Base-by-base conservation (phyloP, 2,329 filamentous ascomycete species). In the Diplocarpon mali region DNA sequence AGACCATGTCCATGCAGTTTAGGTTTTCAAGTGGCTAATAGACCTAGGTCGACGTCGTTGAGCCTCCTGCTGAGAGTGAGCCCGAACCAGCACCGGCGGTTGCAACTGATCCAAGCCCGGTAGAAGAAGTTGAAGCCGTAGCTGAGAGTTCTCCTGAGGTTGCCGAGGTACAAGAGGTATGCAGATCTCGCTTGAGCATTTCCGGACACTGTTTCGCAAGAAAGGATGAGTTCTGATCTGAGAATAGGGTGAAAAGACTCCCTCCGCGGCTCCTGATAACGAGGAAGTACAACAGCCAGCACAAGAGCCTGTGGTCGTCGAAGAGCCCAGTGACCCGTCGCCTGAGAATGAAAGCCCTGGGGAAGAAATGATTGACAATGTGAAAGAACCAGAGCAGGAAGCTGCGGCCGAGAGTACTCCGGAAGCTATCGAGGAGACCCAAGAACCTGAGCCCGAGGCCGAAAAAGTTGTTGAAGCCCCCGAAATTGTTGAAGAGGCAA, bases 301-400 rank as follows among this genome's bases (percentile, higher is more conserved):
- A 24, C 20, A 24, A 24, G 20, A 24, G 7, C 20, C 20, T 24
- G 7, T 7, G 20, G 9, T 14, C 9, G 30, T 32, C 30, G 37
- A 39, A 32, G 38, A 40, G 6, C 6, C 17, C 29, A 40, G 32
- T 14, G 47, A 52, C 11, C 20, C 35, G 4, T 46, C 49, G 14
- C 40, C 39, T 16, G 42, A 17, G 2, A 38, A 24, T 17, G 36
- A 49, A 14, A 40, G 44, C 16, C n/a, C 34, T 11, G 30, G 35
- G 30, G 16, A 32, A 20, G 39, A 24, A 24, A 24, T 7, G 20
- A 24, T 4, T 24, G 20, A 4, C 20, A 24, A 3, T 24, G 20
- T 7, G 9, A 16, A 29, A 17, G 39, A 5, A 8, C 31, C 20
- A 28, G 39, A 35, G 10, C 39, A n/a, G 3, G 39, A 41, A 16